Evolutionary conservation across 2,329 filamentous ascomycete species (phyloP), one percentile per base, ranked within the genome.

Genomic region (Trichoderma brevicompactum): DNA sequence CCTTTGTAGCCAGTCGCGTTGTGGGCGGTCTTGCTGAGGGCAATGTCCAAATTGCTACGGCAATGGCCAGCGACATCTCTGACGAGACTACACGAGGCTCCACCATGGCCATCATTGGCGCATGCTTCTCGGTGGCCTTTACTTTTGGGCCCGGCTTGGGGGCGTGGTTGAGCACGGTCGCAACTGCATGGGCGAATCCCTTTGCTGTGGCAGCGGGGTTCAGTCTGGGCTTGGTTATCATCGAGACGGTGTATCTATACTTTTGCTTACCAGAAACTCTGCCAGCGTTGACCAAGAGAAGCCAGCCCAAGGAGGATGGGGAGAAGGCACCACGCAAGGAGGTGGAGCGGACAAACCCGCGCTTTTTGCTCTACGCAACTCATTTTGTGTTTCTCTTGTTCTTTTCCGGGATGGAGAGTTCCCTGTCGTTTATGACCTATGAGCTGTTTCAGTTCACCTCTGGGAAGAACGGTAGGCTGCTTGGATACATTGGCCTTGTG

Each of bases 391-490:
- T 99, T 78, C 88, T 99, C 66, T 87, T 99, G 12, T 97, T 97
- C 79, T 99, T 99, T 79, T 97, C 92, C 2, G 95, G 95, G 67
- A 94, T 99, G 90, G 95, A 99, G 76, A 98, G 97, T 77, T 97
- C 93, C 0, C 85, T 99, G 3, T 94, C 95, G 0, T 99, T 99
- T 77, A 94, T 99, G 87, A 98, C 94, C 0, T 96, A 95, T 72
- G 94, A 97, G 61, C 86, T 99, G 50, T 98, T 98, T 77, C 85
- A 86, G 8, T 96, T 95, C 75, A 87, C 84, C 10, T 90, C 93
- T 0, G 86, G 88, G 49, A 86, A 92, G 60, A 96, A 96, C 69
- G 95, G 95, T 15, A 87, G 89, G 10, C 83, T 99, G 2, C 87
- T 99, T 2, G 94, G 95, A 6, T 95, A 91, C 77, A 92, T 99